Percentiles rank a stretch among this genome's conserved stretches.
Conservation (phyloP, 2,329 filamentous ascomycete species). For the Reticulascus tulasneorum region DNA sequence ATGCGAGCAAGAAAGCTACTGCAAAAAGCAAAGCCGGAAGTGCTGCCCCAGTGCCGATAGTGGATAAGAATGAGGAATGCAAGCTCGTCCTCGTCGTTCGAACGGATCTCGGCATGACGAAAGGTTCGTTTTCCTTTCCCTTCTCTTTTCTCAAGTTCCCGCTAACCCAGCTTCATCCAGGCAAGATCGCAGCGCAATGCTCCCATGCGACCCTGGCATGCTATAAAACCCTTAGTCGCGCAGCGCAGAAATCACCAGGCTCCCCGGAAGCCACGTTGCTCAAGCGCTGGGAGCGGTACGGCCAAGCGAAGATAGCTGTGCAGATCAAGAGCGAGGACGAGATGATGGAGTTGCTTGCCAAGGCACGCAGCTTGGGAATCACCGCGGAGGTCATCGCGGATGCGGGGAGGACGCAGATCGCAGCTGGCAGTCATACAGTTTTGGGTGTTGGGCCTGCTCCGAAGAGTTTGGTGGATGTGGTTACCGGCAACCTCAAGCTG, state of each 20-base stretch:
- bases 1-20: constrained; percentile 39
- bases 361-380: constrained; percentile 77
- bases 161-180: constrained; percentile 39
- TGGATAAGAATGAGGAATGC: constrained; percentile 68
- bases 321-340: constrained; percentile 87
- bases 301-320: constrained; percentile 91
- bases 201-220: constrained; percentile 95
- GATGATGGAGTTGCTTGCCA: constrained; percentile 66
- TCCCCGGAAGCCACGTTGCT: constrained; percentile 61
- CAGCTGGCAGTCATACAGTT: constrained; percentile 86
- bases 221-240: constrained; percentile 75
- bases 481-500: constrained; percentile 82
- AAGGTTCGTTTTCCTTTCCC: constrained; percentile 58
- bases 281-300: constrained; percentile 76
- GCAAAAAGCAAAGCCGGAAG: constrained; percentile 25
- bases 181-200: constrained; percentile 95
- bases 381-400: constrained; percentile 90
- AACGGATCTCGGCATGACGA: constrained; percentile 95
- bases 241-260: constrained; percentile 45
- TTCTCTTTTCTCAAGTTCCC: neutral
- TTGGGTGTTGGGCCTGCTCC: constrained; percentile 80
- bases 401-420: constrained; percentile 96
- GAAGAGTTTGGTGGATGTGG: constrained; percentile 78
- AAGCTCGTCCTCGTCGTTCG: constrained; percentile 90
- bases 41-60: constrained; percentile 18